Conservation (phyloP, 805 yeast species). For the Sungouiella thailandica region DNA sequence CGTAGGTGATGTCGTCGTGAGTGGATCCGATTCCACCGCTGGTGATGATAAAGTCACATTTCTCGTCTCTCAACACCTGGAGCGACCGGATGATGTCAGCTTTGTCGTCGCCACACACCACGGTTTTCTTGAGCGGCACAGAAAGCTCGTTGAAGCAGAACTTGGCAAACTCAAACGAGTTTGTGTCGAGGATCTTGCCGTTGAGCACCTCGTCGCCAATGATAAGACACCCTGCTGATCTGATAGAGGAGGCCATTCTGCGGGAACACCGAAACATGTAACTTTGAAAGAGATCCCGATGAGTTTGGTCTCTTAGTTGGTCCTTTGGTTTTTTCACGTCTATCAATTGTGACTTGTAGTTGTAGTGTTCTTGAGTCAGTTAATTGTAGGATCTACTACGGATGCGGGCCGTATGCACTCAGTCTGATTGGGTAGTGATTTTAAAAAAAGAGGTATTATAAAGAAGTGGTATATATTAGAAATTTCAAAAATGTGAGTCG, state of each 20-base stretch:
- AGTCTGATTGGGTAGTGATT: too few relatives aligned
- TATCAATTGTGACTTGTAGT: too few relatives aligned
- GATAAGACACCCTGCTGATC: constrained; percentile 48
- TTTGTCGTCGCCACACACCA: constrained; percentile 75
- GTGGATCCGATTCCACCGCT: constrained; percentile 82
- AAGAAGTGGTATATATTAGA: too few relatives aligned
- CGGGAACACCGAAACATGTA: constrained; percentile 2
- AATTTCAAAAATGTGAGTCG: too few relatives aligned
- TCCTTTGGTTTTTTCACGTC: too few relatives aligned
- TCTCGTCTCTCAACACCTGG: constrained; percentile 36
- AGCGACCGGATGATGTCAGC: constrained; percentile 56
- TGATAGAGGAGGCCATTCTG: constrained; percentile 17
- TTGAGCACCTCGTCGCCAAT: constrained; percentile 89
- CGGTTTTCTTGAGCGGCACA: constrained; percentile 58
- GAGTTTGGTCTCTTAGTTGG: too few relatives aligned
- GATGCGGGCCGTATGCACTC: too few relatives aligned
- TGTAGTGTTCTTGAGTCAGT: too few relatives aligned
- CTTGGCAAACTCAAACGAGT: constrained; percentile 67
- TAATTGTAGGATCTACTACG: too few relatives aligned
- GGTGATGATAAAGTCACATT: constrained; percentile 65
- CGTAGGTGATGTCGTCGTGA: constrained; percentile 85
- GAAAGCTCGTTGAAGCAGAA: constrained; percentile 61
- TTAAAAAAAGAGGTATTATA: too few relatives aligned
- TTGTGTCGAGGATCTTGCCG: constrained; percentile 78
- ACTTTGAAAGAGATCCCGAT: too few relatives aligned